Conservation (phyloP, 2,329 filamentous ascomycete species). For the Knoxdaviesia proteae region DNA sequence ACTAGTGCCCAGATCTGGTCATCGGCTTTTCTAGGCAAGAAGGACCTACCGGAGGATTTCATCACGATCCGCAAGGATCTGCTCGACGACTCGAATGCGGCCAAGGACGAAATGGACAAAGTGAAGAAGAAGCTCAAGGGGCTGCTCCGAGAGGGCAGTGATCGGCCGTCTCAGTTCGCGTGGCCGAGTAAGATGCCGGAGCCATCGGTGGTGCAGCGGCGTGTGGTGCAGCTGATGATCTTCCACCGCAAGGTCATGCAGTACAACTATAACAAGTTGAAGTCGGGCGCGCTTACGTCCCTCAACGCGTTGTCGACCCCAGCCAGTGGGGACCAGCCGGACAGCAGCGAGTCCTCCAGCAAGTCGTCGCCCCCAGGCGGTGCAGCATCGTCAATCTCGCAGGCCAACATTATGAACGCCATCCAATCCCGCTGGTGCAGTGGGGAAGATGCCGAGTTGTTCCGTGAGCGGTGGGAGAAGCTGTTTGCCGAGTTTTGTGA, state of each 20-base stretch:
- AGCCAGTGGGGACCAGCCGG: constrained; percentile 1
- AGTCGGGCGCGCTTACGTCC: constrained; percentile 42
- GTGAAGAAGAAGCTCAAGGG: constrained; percentile 99
- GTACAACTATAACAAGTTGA: constrained; percentile 70
- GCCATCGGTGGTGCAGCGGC: constrained; percentile 75
- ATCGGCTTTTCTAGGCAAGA: constrained; percentile 67
- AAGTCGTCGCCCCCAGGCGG: constrained; percentile 20
- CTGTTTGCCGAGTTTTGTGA: constrained; percentile 93
- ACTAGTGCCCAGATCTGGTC: constrained; percentile 96
- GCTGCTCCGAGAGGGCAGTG: constrained; percentile 74
- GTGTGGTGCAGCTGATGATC: constrained; percentile 91
- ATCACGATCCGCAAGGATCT: constrained; percentile 88
- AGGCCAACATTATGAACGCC: constrained; percentile 31
- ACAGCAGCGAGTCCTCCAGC: not conserved
- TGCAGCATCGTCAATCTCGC: constrained; percentile 9
- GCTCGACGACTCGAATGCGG: constrained; percentile 90
- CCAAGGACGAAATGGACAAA: constrained; percentile 98
- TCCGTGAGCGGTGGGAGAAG: constrained; percentile 96
- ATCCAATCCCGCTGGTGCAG: constrained; percentile 89
- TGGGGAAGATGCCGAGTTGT: constrained; percentile 82
- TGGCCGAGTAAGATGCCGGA: constrained; percentile 93
- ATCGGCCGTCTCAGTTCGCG: constrained; percentile 88
- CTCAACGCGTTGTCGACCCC: constrained; percentile 32
- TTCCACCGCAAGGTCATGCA: constrained; percentile 93
- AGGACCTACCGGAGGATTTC: constrained; percentile 66